Evolutionary conservation across 495 filamentous ascomycete genomes (phyloP).

Genomic region (Talaromyces trachyspermus): DNA sequence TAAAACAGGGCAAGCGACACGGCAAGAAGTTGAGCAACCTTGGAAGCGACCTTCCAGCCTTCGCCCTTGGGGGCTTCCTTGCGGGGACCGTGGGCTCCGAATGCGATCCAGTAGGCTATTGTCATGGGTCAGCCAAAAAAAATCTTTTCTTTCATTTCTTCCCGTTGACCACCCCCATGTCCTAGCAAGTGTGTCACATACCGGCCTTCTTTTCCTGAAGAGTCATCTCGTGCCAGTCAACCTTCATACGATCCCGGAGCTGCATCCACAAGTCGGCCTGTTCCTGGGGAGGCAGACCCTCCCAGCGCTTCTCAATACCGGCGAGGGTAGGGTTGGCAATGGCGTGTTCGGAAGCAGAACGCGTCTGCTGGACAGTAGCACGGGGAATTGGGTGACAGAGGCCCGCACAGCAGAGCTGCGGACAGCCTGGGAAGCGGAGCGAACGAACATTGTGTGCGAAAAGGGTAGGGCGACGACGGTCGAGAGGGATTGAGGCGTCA

Average conservation of each 20-base stretch:
- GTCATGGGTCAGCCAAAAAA: neutral
- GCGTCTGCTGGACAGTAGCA: slow-evolving; percentile 45
- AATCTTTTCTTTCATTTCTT: neutral
- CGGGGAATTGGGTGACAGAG: slow-evolving; percentile 2
- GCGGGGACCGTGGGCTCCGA: slow-evolving; percentile 90
- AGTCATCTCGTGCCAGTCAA: slow-evolving; percentile 89
- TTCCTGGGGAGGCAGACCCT: slow-evolving; percentile 92
- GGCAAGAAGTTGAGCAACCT: slow-evolving; percentile 56
- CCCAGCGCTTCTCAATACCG: slow-evolving; percentile 99
- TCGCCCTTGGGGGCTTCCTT: slow-evolving; percentile 75
- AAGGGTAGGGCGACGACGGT: neutral
- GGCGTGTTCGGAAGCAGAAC: slow-evolving; percentile 69
- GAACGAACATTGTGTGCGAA: slow-evolving; percentile 42
- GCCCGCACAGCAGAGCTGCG: slow-evolving; percentile 30
- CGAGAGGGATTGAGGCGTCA: neutral
- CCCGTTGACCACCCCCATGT: neutral
- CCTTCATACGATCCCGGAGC: slow-evolving; percentile 96
- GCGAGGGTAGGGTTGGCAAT: slow-evolving; percentile 96
- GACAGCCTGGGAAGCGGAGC: slow-evolving; percentile 39
- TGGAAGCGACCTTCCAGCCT: slow-evolving; percentile 60
- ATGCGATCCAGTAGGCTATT: slow-evolving; percentile 96
- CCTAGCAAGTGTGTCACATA: no score
- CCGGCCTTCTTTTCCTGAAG: slow-evolving; percentile 97
- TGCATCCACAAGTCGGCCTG: slow-evolving; percentile 99
- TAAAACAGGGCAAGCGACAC: slow-evolving; percentile 60